phyloP scores from a whole-genome alignment of 2,329 filamentous ascomycete genomes.

The Didymella segeticola region DNA sequence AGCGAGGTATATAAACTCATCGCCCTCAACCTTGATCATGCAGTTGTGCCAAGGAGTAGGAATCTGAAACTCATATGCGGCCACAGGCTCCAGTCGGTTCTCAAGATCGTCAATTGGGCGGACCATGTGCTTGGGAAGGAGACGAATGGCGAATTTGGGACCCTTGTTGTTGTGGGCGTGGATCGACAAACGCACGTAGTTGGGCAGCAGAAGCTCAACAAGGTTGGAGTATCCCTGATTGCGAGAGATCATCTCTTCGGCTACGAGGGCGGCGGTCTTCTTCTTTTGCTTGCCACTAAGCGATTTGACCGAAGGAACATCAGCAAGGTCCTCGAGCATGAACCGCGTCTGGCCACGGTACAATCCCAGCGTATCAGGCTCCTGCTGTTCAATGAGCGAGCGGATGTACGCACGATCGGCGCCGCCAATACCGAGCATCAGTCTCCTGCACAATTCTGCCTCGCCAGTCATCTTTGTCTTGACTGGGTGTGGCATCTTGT shows the following conservation, averaged over 20 bases:
- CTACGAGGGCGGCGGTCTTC: slow-evolving; percentile 43
- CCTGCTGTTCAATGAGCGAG: slow-evolving; percentile 36
- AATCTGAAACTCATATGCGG: slow-evolving; percentile 43
- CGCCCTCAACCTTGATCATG: slow-evolving; percentile 45
- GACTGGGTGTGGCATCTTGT: slow-evolving; percentile 38
- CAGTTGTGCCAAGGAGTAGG: slow-evolving; percentile 56
- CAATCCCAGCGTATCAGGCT: slow-evolving; percentile 38
- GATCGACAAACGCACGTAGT: slow-evolving; percentile 57
- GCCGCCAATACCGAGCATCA: slow-evolving; percentile 37
- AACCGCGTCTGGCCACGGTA: slow-evolving; percentile 49
- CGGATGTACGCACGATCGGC: slow-evolving; percentile 36
- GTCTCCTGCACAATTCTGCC: slow-evolving; percentile 40
- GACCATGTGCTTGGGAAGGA: slow-evolving; percentile 45
- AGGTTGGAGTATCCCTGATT: slow-evolving; percentile 59
- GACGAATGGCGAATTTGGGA: slow-evolving; percentile 53
- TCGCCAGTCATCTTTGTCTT: slow-evolving; percentile 38
- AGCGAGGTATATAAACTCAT: slow-evolving; percentile 37
- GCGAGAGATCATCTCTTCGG: slow-evolving; percentile 49
- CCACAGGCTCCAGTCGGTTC: slow-evolving; percentile 32
- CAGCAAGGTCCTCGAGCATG: slow-evolving; percentile 47
- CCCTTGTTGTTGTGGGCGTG: slow-evolving; percentile 55
- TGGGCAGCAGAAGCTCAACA: slow-evolving; percentile 55
- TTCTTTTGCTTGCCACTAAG: slow-evolving; percentile 44
- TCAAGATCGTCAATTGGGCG: slow-evolving; percentile 44
- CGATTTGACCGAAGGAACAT: slow-evolving; percentile 32